Conservation (phyloP, 257 asterid species). For the Petunia axillaris region DNA sequence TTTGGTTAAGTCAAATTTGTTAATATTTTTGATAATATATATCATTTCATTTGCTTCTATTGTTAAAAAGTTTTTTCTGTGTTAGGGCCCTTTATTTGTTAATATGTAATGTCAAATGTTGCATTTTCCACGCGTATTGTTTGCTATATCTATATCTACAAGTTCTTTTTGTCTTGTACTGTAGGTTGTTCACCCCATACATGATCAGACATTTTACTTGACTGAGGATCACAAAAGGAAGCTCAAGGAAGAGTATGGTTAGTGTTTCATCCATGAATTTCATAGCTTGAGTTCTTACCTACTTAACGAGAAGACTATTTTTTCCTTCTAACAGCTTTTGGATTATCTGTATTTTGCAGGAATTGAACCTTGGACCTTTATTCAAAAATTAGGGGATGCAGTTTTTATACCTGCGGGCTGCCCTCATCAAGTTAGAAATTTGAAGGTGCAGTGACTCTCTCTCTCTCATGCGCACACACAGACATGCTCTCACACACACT, state of each 20-base stretch:
- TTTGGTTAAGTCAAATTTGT: too few species aligned
- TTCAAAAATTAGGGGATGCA: slow-evolving; percentile 85
- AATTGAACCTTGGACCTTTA: slow-evolving; percentile 88
- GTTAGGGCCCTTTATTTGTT: neutral
- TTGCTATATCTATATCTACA: neutral
- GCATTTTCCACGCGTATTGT: neutral
- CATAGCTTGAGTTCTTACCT: slow-evolving; percentile 12
- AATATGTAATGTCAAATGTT: neutral
- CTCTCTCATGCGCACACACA: neutral
- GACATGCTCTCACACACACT: neutral
- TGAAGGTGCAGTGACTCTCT: slow-evolving; percentile 55
- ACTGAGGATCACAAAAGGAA: slow-evolving; percentile 71
- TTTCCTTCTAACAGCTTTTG: neutral
- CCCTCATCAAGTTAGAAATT: slow-evolving; percentile 92
- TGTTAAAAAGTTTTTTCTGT: neutral
- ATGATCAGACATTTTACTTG: slow-evolving; percentile 84
- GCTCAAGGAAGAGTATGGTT: slow-evolving; percentile 88
- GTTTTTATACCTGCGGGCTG: slow-evolving; percentile 93
- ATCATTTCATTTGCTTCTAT: neutral
- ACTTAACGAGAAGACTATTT: neutral
- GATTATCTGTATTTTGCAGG: slow-evolving; percentile 42
- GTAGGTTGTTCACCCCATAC: slow-evolving; percentile 85
- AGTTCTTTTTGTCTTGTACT: neutral
- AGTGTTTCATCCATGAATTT: slow-evolving; percentile 33
- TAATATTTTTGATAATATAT: neutral